These are phyloP conservation scores for Coffea eugenioides DNA, from an alignment of 257 asterid genomes.

Conservation along the genomic window DNA sequence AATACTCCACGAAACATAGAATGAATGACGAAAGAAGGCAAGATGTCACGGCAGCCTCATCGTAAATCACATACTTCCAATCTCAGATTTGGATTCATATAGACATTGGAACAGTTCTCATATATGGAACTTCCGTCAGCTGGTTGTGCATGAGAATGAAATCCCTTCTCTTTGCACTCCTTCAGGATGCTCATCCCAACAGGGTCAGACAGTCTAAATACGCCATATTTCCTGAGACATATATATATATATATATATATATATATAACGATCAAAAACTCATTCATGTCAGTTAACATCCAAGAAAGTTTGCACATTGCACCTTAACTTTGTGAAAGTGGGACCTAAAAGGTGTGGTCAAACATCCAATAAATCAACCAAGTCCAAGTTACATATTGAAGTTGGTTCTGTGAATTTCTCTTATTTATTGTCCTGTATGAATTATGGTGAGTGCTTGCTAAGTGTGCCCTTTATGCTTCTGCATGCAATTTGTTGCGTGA, in stretches of 20 bases:
- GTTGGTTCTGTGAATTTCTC: not conserved
- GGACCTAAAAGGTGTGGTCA: not conserved
- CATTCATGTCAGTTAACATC: not conserved
- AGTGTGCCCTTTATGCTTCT: not conserved
- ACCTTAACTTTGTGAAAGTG: not conserved
- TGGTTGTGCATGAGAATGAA: conserved; percentile 44
- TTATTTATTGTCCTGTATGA: not conserved
- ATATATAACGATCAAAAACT: not conserved
- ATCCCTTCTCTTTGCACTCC: conserved; percentile 45
- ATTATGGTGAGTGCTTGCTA: not conserved
- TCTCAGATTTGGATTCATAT: conserved; percentile 42
- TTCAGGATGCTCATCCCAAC: conserved; percentile 41
- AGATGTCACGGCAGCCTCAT: not conserved
- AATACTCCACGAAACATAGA: not conserved
- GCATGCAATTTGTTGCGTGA: not conserved
- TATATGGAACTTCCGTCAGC: conserved; percentile 35
- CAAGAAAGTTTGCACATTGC: not conserved
- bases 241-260: too few species aligned
- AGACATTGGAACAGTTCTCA: conserved; percentile 35
- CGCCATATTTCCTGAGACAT: conserved; percentile 37
- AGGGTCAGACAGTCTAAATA: conserved; percentile 41
- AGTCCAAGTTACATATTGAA: not conserved
- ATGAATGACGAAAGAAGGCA: not conserved
- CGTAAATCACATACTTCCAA: conserved; percentile 47
- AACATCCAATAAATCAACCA: not conserved